Percentiles rank a stretch among this genome's conserved stretches.
phyloP scores from a whole-genome alignment of 306 rosid genomes.

The Gynostemma pentaphyllum region DNA sequence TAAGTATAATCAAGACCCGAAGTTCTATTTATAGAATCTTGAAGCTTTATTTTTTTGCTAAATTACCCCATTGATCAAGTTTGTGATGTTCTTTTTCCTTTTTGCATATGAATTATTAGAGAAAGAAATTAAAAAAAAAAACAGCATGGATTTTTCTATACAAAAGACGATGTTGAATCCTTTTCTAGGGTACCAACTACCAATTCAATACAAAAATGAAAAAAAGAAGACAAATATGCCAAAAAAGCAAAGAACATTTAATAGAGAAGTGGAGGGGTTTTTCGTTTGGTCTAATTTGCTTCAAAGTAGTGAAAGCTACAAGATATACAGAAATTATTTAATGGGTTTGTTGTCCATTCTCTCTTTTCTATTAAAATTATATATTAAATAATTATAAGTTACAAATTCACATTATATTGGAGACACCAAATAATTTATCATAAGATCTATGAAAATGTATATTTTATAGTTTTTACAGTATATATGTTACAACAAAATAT shows the following conservation, averaged over 20 bases:
- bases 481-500: too few species aligned
- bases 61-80: neutral
- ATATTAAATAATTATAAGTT: too few species aligned
- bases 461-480: too few species aligned
- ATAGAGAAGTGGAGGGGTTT: neutral
- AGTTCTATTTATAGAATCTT: neutral
- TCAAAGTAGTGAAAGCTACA: constrained; percentile 5
- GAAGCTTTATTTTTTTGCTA: neutral
- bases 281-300: neutral
- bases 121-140: too few species aligned
- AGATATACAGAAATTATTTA: too few species aligned
- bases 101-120: neutral
- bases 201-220: constrained; percentile 9
- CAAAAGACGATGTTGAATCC: constrained; percentile 2
- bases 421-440: too few species aligned
- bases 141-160: neutral
- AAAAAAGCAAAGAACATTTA: constrained; percentile 3
- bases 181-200: constrained; percentile 9
- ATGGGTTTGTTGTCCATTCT: too few species aligned
- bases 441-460: too few species aligned
- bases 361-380: too few species aligned
- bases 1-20: neutral
- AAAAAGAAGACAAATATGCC: neutral
- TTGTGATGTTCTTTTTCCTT: neutral
- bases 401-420: too few species aligned